Base-by-base conservation (phyloP, 805 yeast genomes). In the Candida jianshihensis region DNA sequence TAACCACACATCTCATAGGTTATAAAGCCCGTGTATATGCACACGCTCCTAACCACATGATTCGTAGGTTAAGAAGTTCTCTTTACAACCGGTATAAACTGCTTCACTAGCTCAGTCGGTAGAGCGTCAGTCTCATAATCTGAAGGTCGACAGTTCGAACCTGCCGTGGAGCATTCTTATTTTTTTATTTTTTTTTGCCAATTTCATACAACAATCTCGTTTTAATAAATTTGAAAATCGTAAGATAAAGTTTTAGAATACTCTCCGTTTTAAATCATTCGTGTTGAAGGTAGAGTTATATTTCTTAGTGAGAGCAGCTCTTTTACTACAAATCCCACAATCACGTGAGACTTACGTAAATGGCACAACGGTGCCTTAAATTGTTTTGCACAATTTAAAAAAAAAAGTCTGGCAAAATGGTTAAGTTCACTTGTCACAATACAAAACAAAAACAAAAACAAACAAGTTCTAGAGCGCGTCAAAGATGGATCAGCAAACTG, bases 91-190 rank as follows among this genome's bases (percentile, higher is more conserved):
- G 7, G 13, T 24, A 24, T 11, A 5, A 24, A 24, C 13, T 24
- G 72, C 72, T 67, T 62, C 63, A 58, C 71, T 68, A 66, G 73
- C 73, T 66, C 71, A 68, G 72, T 67, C 64, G 73, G 73, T 58
- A 67, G 73, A 66, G 72, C 72, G 71, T 68, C 71, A 67, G 73
- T 67, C 73, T 68, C 72, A 66, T 68, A 67, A 66, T 66, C 71
- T 66, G 70, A 66, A 66, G 71, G 71, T 66, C 70, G 71, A 66
- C 70, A 66, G 71, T 65, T 65, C 70, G 71, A 65, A 63, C 70
- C 70, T 65, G 69, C 70, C 70, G 67, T 56, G 61, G 65, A 64
- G 70, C 69, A 63, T 39, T 51, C 40, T 49, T 48, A 48, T 51
- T 43, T 41, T 22, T 34, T 16, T 11, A 32, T 18, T 18, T 28